phyloP scores from a whole-genome alignment of 495 filamentous ascomycete species.

The Penicillium longicatenatum region DNA sequence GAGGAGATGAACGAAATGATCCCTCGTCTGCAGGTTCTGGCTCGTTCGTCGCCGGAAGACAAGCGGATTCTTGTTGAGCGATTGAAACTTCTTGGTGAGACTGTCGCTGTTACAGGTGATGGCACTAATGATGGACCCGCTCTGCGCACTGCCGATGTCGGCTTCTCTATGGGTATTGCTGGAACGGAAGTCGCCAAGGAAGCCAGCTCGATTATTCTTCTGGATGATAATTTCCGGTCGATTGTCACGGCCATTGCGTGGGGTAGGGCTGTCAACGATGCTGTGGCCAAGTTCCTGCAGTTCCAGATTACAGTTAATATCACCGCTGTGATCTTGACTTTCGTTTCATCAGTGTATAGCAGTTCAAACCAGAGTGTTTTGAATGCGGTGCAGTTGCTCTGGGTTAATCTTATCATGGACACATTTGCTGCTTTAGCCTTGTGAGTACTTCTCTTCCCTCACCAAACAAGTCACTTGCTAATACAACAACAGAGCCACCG shows the following conservation, averaged over 20 bases:
- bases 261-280: constrained; percentile 89
- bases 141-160: constrained; percentile 81
- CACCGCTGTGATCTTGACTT: constrained; percentile 80
- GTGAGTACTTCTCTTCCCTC: constrained; percentile 17
- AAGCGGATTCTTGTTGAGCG: constrained; percentile 78
- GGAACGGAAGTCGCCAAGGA: constrained; percentile 95
- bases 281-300: constrained; percentile 86
- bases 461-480: constrained; percentile 5
- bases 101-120: constrained; percentile 86
- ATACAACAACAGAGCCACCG: constrained; percentile 59
- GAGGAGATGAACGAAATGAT: constrained; percentile 70
- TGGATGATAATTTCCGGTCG: constrained; percentile 88
- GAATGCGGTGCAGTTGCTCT: constrained; percentile 83
- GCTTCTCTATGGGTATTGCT: constrained; percentile 91
- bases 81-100: constrained; percentile 73
- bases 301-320: constrained; percentile 94
- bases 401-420: constrained; percentile 96
- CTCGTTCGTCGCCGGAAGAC: constrained; percentile 85
- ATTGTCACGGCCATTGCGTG: constrained; percentile 89
- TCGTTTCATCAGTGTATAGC: constrained; percentile 78
- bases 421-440: constrained; percentile 85
- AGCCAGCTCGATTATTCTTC: constrained; percentile 86
- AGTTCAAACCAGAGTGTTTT: constrained; percentile 67
- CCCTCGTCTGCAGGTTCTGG: constrained; percentile 77
- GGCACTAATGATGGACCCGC: constrained; percentile 91